Evolutionary conservation across 148 eudicot species (phyloP), one percentile per base, ranked within the genome.

Genomic region (Mesembryanthemum crystallinum): DNA sequence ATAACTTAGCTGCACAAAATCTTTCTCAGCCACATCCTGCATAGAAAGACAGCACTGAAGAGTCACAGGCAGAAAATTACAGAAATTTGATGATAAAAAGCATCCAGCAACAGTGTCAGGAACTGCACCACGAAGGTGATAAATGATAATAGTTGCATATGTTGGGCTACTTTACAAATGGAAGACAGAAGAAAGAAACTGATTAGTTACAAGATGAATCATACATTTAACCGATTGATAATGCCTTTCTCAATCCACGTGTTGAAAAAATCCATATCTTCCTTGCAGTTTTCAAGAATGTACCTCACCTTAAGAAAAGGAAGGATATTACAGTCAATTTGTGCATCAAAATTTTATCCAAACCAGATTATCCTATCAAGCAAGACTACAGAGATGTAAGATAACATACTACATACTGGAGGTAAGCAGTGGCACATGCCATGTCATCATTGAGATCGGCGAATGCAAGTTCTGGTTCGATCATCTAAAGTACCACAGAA

Each of bases 321-420:
- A 39, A 29, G 69, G 20, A 69, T 35, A 59, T 69, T 59, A 52
- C 39, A 54, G 45, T 55, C 60, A 65, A 77, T 37, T 59, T 37
- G 24, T 8, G 17, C 54, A 73, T 32, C 33, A 43, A 20, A 59
- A 47, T 59, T 37, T 76, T 27, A 64, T 66, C 14, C 49, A 45
- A 62, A 75, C 54, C 59, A 70, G 28, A 30, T 24, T 39, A 45
- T 21, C 33, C 35, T 64, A 54, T 29, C 35, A 57, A 69, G 45
- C 66, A 37, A 8, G 55, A 69, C 51, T 35, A 58, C 33, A 67
- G 69, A 78, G 67, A 78, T 54, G 69, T 79, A 76, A 55, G 80
- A 91, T 85, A 83, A 92, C 97, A 78, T 95, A 95, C 99, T 89
- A 95, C 99, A 80, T 95, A 92, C 98, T 95, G 96, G 91, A 92